Percentiles rank a stretch among this genome's conserved stretches.
These are phyloP conservation scores for Singerocomus inundabilis DNA, from an alignment of 1,284 basidiomycete species.

Conservation along the genomic window DNA sequence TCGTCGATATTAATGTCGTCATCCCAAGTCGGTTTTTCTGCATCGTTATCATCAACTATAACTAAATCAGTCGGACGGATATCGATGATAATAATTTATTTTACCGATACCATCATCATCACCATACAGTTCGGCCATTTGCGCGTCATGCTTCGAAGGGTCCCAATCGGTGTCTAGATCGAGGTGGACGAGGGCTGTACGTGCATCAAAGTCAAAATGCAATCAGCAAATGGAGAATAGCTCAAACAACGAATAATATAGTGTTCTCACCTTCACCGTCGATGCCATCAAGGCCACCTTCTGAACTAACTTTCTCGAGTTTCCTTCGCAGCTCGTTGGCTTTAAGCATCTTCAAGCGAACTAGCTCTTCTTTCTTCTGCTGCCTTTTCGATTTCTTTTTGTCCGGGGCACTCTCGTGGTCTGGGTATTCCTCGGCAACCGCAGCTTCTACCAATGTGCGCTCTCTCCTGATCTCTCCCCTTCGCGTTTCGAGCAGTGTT, in stretches of 20 bases:
- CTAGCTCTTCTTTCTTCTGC: constrained; percentile 73
- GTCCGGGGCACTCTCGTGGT: constrained; percentile 3
- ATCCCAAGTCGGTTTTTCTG: constrained; percentile 84
- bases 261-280: constrained; percentile 40
- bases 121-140: constrained; percentile 73
- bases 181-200: constrained; percentile 55
- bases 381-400: constrained; percentile 38
- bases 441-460: constrained; percentile 39
- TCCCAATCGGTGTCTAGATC: constrained; percentile 86
- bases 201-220: neutral
- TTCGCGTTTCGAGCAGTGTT: constrained; percentile 78
- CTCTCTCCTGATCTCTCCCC: constrained; percentile 74
- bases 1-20: constrained; percentile 84
- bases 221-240: neutral
- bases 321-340: constrained; percentile 79
- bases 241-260: neutral
- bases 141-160: constrained; percentile 70
- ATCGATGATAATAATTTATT: neutral
- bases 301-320: constrained; percentile 67
- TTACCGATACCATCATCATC: constrained; percentile 39
- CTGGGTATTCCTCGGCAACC: constrained; percentile 9
- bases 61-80: constrained; percentile 17
- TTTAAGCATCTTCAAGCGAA: constrained; percentile 78
- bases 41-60: constrained; percentile 36
- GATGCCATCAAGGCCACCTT: constrained; percentile 53